Base-by-base conservation (phyloP, 768 basidiomycete species). In the Auricularia sp. region DNA sequence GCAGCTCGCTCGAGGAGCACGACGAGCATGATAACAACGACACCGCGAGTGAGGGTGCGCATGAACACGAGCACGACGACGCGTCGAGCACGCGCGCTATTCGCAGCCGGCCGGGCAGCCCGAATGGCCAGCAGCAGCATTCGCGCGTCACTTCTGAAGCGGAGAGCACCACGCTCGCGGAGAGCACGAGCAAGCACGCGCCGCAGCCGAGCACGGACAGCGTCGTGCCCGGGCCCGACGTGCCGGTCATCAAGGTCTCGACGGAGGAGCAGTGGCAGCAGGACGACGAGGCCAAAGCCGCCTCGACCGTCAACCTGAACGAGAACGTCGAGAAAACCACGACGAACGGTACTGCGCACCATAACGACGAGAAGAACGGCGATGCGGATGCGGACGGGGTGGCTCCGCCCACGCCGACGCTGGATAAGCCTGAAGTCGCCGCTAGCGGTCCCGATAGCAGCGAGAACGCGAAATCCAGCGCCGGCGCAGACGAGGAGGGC, bases 31-130 rank as follows among this genome's bases (percentile, higher is more conserved):
- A 69, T 29, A 29, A 29, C 29, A 1, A 29, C 29, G 29, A 29
- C 2, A 69, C 69, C 34, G 68, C 70, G 54, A 42, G 39, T 14
- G 78, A 73, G n/a, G 87, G 89, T 65, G 89, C 91, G 71, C 89
- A 14, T 88, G 58, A 92, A 84, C 90, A 76, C 10, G 81, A 92
- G 18, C n/a, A 54, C 54, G 54, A 54, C 18, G 54, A 54, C 54
- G 18, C n/a, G 54, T 54, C 54, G 67, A 66, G n/a, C n/a, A 51
- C 47, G 65, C 56, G 29, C 39, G 51, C 44, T 66, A 63, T 68
- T 62, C 67, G 67, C 56, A 68, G 70, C 54, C 67, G 68, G 29
- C 56, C 44, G 65, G 62, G 54, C 64, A 14, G 69, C 65, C 45
- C 67, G 67, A 54, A 54, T 2, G 54, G 54, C n/a, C 11, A 11